These are phyloP conservation scores for Calonectria naviculata DNA, from an alignment of 2,329 filamentous ascomycete species.

Conservation along the genomic window DNA sequence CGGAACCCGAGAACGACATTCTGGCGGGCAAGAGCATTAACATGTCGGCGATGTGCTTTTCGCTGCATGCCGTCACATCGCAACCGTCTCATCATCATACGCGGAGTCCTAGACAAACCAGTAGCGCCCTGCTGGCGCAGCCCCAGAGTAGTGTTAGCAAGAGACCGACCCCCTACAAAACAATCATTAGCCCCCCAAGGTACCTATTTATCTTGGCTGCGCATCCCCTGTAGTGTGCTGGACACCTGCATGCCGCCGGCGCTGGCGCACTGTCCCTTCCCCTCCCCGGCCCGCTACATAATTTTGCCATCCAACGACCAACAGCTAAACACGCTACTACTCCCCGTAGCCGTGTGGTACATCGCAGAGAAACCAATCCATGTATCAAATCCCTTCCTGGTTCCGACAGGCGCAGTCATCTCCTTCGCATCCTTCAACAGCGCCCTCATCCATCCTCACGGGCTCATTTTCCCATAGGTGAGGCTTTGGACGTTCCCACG, in stretches of 20 bases:
- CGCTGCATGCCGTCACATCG: background rate
- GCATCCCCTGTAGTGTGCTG: background rate
- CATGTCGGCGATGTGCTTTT: background rate
- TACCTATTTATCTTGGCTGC: constrained; percentile 8
- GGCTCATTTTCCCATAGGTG: constrained; percentile 21
- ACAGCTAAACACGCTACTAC: background rate
- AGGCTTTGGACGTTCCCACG: constrained; percentile 7
- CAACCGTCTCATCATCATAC: background rate
- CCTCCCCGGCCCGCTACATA: constrained; percentile 12
- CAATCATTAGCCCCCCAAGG: background rate
- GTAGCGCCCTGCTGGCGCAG: background rate
- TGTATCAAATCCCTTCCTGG: constrained; percentile 9
- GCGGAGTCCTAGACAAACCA: background rate
- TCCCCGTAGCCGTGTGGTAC: background rate
- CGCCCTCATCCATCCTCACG: background rate
- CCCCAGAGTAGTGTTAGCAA: background rate
- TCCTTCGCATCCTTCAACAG: background rate
- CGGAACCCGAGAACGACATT: background rate
- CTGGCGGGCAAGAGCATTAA: background rate
- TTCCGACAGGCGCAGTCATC: background rate
- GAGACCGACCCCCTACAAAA: background rate
- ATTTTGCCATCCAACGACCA: constrained; percentile 8
- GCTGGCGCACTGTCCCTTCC: background rate
- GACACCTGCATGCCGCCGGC: background rate
- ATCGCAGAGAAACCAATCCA: constrained; percentile 6